phyloP scores from a whole-genome alignment of 805 yeast genomes.

The Wickerhamiella occidentalis region DNA sequence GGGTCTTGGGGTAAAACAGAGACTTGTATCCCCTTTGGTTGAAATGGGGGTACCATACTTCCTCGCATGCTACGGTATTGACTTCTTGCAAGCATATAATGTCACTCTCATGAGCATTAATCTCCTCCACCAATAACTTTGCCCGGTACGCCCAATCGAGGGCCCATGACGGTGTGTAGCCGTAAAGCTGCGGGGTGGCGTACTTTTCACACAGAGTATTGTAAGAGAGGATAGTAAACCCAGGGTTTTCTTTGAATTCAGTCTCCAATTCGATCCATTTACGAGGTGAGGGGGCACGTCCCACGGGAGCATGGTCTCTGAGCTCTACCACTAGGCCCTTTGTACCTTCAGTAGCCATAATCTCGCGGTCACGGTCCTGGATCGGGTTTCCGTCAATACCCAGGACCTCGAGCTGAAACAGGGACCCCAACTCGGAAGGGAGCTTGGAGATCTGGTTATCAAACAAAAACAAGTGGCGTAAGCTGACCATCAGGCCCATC shows the following conservation, averaged over 20 bases:
- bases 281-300: conserved; percentile 57
- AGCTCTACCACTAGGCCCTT: conserved; percentile 67
- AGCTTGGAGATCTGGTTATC: conserved; percentile 68
- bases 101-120: conserved; percentile 54
- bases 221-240: conserved; percentile 72
- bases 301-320: conserved; percentile 69
- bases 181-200: conserved; percentile 84
- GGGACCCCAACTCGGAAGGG: conserved; percentile 76
- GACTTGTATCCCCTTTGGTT: conserved; percentile 67
- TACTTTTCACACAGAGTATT: conserved; percentile 92
- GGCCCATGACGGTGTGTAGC: conserved; percentile 96
- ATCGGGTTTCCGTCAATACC: conserved; percentile 93
- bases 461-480: conserved; percentile 73
- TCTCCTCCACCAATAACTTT: conserved; percentile 60
- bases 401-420: conserved; percentile 70
- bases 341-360: conserved; percentile 71
- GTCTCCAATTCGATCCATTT: conserved; percentile 71
- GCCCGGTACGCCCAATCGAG: conserved; percentile 85
- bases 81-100: conserved; percentile 91
- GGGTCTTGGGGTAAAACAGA: conserved; percentile 70
- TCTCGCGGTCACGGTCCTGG: conserved; percentile 48
- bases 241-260: conserved; percentile 31
- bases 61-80: conserved; percentile 74
- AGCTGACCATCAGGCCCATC: conserved; percentile 66
- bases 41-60: conserved; percentile 72